Percentiles rank a stretch among this genome's conserved stretches.
Evolutionary conservation across 1,139 yeast species (phyloP).

Genomic region (Neolecta irregularis): DNA sequence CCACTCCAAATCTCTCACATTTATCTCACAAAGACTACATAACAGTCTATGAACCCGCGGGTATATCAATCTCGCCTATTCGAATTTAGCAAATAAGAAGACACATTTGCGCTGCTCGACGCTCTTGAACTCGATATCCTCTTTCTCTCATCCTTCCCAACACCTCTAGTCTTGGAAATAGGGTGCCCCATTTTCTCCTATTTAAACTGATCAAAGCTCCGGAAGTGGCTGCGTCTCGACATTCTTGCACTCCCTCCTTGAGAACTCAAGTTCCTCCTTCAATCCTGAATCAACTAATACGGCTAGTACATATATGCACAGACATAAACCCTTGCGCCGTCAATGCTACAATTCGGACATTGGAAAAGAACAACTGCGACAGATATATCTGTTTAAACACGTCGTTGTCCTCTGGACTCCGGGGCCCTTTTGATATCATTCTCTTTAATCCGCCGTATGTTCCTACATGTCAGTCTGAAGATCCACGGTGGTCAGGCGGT

Average conservation of each 20-base stretch:
- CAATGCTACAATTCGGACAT: slow-evolving; percentile 9
- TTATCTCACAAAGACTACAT: slow-evolving; percentile 10
- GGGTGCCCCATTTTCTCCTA: not conserved
- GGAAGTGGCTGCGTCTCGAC: slow-evolving; percentile 14
- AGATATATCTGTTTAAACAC: too few species aligned
- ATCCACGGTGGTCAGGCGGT: too few species aligned
- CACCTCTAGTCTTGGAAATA: not conserved
- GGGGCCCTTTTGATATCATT: slow-evolving; percentile 11
- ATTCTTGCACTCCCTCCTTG: slow-evolving; percentile 10
- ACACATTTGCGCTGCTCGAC: slow-evolving; percentile 14
- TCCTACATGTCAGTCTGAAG: slow-evolving; percentile 10
- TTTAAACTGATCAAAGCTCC: slow-evolving; percentile 4
- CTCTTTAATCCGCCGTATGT: slow-evolving; percentile 15
- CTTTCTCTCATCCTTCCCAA: slow-evolving; percentile 2
- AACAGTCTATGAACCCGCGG: slow-evolving; percentile 13
- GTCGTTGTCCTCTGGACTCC: too few species aligned
- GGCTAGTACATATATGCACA: slow-evolving; percentile 11
- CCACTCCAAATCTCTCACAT: slow-evolving; percentile 13
- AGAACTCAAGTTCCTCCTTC: not conserved
- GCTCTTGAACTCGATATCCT: slow-evolving; percentile 13
- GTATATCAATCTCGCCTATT: not conserved
- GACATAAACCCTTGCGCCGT: slow-evolving; percentile 12
- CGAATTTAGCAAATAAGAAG: slow-evolving; percentile 4
- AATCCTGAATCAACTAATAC: slow-evolving; percentile 5
- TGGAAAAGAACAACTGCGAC: slow-evolving; percentile 1